A percentile compares a stretch with the other conserved stretches of the same genome.
These are phyloP conservation scores for Nannochloropsis gaditana DNA, from an alignment of 108 stramenopile species.

Conservation along the genomic window DNA sequence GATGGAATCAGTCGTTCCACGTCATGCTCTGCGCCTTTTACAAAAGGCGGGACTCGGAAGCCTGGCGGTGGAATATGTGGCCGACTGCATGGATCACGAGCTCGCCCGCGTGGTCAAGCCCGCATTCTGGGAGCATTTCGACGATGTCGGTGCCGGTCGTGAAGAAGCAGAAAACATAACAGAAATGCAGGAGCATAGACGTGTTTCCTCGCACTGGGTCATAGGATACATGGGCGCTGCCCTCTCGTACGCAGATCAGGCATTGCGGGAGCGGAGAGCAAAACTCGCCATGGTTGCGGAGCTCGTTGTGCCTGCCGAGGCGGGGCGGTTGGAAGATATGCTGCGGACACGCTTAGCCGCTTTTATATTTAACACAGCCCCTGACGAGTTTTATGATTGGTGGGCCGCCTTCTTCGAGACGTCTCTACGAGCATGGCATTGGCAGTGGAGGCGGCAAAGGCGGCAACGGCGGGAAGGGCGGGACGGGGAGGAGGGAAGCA, in stretches of 20 bases:
- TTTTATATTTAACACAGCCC: not conserved
- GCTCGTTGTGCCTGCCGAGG: not conserved
- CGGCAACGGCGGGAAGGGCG: not conserved
- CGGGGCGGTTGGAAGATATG: not conserved
- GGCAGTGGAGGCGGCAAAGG: not conserved
- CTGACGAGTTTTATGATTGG: not conserved
- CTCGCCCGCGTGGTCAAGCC: not conserved
- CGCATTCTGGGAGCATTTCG: not conserved
- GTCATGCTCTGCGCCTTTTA: not conserved
- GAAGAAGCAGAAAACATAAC: not conserved
- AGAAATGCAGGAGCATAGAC: not conserved
- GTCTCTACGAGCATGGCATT: conserved; percentile 3
- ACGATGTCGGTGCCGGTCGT: not conserved
- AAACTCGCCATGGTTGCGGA: not conserved
- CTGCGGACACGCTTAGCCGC: not conserved
- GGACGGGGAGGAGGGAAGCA: not conserved
- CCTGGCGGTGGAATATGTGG: not conserved
- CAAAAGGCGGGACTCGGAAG: not conserved
- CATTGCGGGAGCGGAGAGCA: not conserved
- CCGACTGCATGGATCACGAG: not conserved
- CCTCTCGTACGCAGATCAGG: conserved; percentile 1
- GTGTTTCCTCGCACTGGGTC: not conserved
- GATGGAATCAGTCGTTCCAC: not conserved
- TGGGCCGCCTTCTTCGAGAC: not conserved
- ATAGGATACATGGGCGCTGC: not conserved